Evolutionary conservation across 176 grass and related monocot genomes (phyloP), one percentile per base, ranked within the genome.

Genomic region (Secale cereale): DNA sequence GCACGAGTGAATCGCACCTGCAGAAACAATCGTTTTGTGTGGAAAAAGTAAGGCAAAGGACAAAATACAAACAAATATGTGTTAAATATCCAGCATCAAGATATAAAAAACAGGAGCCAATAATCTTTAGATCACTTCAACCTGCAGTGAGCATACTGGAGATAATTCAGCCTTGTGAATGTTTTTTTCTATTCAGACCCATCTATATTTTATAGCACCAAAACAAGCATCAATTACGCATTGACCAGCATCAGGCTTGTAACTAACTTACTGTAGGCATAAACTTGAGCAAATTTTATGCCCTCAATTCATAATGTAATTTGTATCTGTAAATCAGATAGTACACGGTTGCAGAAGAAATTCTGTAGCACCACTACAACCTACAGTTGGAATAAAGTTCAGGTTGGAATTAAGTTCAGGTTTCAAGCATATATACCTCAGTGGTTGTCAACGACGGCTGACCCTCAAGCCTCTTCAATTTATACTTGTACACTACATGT

Each of bases 391-490:
- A 50, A 16, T 81, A 23, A 30, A 32, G 11, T 45, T 61, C 59
- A 41, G 8, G 52, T 71, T 85, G n/a, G 41, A 50, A 16, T 81
- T 32, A 30, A 32, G 11, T 45, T 61, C 59, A 41, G 8, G 52
- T 71, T 85, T 41, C 20, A 65, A 71, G n/a, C 62, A 79, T 81
- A 50, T 50, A 29, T 76, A 97, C 96, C 93, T 95, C 89, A 77
- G 87, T 90, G 30, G 89, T 98, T 54, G 87, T 98, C 32, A 98
- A 68, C 12, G 72, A 85, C 36, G 87, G 88, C 50, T 98, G 96
- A 11, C 93, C 96, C 29, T 95, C 93, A 15, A 98, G 86, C 54
- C 96, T 80, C 85, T 95, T 93, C 59, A 98, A 78, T 75, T 91
- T 93, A 78, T 79, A 95, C 65, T 95, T 98, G 64, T 77, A 98